Percentiles rank a stretch among this genome's conserved stretches.
Evolutionary conservation across 371 early-diverging fungal species (phyloP).

Genomic region (Lichtheimia corymbifera): DNA sequence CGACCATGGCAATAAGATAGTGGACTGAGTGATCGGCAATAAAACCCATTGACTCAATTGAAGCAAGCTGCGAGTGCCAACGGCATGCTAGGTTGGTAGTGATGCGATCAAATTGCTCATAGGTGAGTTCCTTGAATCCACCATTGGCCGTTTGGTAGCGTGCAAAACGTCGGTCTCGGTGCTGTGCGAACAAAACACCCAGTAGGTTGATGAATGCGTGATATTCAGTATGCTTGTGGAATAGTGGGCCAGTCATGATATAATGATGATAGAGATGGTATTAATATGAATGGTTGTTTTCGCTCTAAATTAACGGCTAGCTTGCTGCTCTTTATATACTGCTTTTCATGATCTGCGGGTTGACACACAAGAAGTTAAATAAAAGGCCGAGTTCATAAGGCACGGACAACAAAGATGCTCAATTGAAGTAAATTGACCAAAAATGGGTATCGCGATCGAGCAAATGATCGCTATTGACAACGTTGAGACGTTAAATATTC

Average conservation of each 20-base stretch:
- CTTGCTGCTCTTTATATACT: no score
- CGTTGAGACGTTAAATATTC: no score
- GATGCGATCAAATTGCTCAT: constrained; percentile 24
- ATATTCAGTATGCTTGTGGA: constrained; percentile 2
- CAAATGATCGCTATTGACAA: no score
- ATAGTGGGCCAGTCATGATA: not conserved
- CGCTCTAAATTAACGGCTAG: no score
- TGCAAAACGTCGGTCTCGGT: not conserved
- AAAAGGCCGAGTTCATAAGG: no score
- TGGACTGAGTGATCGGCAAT: constrained; percentile 22
- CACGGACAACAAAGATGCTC: no score
- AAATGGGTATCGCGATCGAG: no score
- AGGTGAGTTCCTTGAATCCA: constrained; percentile 18
- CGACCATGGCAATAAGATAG: constrained; percentile 23
- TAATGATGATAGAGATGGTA: no score
- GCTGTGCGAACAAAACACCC: not conserved
- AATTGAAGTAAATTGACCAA: no score
- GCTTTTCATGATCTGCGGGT: no score
- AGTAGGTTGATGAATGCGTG: constrained; percentile 6
- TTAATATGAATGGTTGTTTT: no score
- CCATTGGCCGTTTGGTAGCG: constrained; percentile 9
- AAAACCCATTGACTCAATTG: constrained; percentile 13
- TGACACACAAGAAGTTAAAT: no score
- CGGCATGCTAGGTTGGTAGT: constrained; percentile 29
- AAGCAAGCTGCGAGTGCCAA: constrained; percentile 7